Evolutionary conservation across 768 basidiomycete species (phyloP).

Genomic region (Dioszegia aurantiaca): DNA sequence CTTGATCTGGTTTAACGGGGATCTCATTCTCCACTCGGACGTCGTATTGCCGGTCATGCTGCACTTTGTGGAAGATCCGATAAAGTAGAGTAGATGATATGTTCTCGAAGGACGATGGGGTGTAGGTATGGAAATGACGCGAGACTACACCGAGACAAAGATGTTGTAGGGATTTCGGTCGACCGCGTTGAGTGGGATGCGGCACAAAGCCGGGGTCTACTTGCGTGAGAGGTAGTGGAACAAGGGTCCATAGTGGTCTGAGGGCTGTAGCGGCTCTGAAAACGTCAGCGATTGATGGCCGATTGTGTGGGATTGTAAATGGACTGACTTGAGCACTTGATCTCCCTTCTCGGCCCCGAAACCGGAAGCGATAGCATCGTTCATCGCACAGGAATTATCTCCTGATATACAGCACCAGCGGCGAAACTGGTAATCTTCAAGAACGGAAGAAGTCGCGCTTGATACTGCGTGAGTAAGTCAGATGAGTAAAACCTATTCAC

Average conservation of each 20-base stretch:
- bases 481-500: too few relatives aligned
- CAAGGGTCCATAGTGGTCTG: constrained; percentile 29
- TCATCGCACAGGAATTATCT: not conserved
- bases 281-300: not conserved
- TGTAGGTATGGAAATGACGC: constrained; percentile 27
- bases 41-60: constrained; percentile 37
- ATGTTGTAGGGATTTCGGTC: constrained; percentile 23
- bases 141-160: constrained; percentile 29
- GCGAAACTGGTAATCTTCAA: too few relatives aligned
- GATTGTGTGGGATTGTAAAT: not conserved
- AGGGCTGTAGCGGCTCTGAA: not conserved
- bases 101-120: constrained; percentile 19
- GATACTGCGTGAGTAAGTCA: too few relatives aligned
- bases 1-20: constrained; percentile 27
- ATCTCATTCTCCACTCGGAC: not conserved
- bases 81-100: constrained; percentile 16
- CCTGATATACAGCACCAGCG: not conserved
- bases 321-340: not conserved
- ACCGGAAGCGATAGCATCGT: not conserved
- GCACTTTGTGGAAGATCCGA: constrained; percentile 27
- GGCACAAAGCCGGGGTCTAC: constrained; percentile 11
- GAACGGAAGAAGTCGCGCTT: too few relatives aligned
- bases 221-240: constrained; percentile 34
- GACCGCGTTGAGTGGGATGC: constrained; percentile 10
- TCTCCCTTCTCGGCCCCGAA: constrained; percentile 9